These are phyloP conservation scores for Polygonum aviculare DNA, from an alignment of 148 eudicot species.

Conservation along the genomic window DNA sequence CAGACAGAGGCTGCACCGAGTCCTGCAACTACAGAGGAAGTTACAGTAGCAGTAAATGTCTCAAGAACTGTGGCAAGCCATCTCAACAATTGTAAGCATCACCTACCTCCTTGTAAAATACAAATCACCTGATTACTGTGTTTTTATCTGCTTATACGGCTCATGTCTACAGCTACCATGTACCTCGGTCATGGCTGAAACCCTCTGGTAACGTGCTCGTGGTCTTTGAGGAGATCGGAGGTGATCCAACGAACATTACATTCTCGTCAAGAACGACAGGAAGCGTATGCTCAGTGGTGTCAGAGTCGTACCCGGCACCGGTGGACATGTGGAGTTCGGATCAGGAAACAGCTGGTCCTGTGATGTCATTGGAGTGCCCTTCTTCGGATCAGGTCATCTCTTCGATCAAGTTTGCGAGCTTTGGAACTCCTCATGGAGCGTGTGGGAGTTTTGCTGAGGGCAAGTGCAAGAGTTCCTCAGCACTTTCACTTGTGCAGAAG, in stretches of 20 bases:
- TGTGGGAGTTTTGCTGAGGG: conserved; percentile 84
- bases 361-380: conserved; percentile 58
- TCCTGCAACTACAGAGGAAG: conserved; percentile 63
- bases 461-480: conserved; percentile 48
- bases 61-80: conserved; percentile 74
- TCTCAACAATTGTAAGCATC: conserved; percentile 63
- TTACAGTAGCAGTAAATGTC: conserved; percentile 52
- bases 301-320: conserved; percentile 73
- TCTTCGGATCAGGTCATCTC: conserved; percentile 61
- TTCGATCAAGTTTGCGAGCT: conserved; percentile 83
- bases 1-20: conserved; percentile 45
- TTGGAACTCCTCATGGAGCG: conserved; percentile 73
- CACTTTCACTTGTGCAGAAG: conserved; percentile 56
- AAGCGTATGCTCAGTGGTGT: conserved; percentile 69
- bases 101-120: background rate
- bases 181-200: conserved; percentile 83
- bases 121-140: too few species aligned
- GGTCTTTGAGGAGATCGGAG: conserved; percentile 81
- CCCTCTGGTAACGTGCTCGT: conserved; percentile 55
- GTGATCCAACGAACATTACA: conserved; percentile 72
- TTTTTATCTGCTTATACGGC: too few species aligned
- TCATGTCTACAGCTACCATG: conserved; percentile 60
- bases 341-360: conserved; percentile 36
- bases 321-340: conserved; percentile 53
- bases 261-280: conserved; percentile 47